phyloP scores from a whole-genome alignment of 352 stramenopile genomes.

The Phytophthora lateralis region DNA sequence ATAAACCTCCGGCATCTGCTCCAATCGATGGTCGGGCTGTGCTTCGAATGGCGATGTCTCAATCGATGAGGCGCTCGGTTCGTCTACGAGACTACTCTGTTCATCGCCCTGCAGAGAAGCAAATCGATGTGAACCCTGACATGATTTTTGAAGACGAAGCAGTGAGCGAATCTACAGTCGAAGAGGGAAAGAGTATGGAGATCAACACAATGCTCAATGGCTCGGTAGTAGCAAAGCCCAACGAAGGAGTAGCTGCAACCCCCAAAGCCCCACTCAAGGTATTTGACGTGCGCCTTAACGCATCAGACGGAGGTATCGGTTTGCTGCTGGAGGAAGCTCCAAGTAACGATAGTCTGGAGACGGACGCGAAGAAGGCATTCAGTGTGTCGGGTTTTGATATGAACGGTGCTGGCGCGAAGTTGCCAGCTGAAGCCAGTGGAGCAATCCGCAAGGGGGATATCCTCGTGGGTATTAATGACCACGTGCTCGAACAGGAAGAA shows the following conservation, averaged over 20 bases:
- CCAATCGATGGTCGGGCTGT: constrained; percentile 36
- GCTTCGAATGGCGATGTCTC: constrained; percentile 53
- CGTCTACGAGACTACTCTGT: constrained; percentile 67
- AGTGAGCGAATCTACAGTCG: constrained; percentile 4
- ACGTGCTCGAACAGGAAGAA: constrained; percentile 46
- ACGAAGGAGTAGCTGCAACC: constrained; percentile 5
- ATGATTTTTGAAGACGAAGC: constrained; percentile 66
- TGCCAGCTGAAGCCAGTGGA: constrained; percentile 72
- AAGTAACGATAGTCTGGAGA: constrained; percentile 1
- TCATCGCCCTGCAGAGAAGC: constrained; percentile 31
- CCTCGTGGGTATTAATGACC: constrained; percentile 67
- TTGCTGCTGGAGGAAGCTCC: constrained; percentile 54
- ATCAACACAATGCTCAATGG: not conserved
- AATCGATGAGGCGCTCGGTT: constrained; percentile 64
- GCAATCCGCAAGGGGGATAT: constrained; percentile 64
- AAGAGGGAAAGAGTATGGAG: constrained; percentile 3
- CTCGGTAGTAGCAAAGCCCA: not conserved
- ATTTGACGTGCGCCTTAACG: constrained; percentile 65
- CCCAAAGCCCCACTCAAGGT: constrained; percentile 36
- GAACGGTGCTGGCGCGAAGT: constrained; percentile 63
- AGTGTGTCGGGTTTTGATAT: constrained; percentile 67
- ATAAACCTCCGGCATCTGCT: constrained; percentile 28
- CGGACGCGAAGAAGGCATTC: constrained; percentile 36
- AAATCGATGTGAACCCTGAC: constrained; percentile 65
- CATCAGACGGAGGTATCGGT: constrained; percentile 74